These are phyloP conservation scores for Trypanosoma lewisi DNA, from an alignment of 208 protist genomes.

Conservation along the genomic window DNA sequence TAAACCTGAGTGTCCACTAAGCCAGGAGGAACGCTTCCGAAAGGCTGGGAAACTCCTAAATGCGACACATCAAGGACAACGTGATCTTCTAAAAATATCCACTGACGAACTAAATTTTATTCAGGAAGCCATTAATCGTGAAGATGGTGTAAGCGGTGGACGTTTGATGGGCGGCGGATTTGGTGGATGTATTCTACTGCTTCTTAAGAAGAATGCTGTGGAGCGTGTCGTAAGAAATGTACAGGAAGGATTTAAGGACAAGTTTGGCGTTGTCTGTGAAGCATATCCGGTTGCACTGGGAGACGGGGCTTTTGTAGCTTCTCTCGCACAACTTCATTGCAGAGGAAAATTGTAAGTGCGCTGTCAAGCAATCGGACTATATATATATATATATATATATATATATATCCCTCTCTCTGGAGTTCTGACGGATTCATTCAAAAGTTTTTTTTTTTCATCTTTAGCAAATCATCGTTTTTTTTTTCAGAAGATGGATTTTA, in stretches of 20 bases:
- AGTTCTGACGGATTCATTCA: too few species aligned
- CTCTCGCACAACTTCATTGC: slow-evolving; percentile 26
- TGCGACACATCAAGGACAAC: slow-evolving; percentile 51
- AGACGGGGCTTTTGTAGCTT: slow-evolving; percentile 48
- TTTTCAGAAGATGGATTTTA: slow-evolving; percentile 1
- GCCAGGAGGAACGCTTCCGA: slow-evolving; percentile 38
- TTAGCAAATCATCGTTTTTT: not conserved
- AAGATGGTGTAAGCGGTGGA: slow-evolving; percentile 58
- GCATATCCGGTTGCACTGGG: slow-evolving; percentile 55
- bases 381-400: too few species aligned
- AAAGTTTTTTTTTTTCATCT: slow-evolving; percentile 19
- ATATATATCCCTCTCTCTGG: too few species aligned
- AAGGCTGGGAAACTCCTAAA: slow-evolving; percentile 57
- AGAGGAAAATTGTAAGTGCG: slow-evolving; percentile 27
- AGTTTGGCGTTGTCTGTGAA: slow-evolving; percentile 49
- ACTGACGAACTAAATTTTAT: slow-evolving; percentile 78
- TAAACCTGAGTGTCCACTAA: slow-evolving; percentile 40
- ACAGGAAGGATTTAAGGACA: slow-evolving; percentile 39
- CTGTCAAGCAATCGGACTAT: not conserved
- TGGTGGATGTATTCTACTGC: slow-evolving; percentile 73
- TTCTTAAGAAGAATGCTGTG: slow-evolving; percentile 45
- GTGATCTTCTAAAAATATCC: slow-evolving; percentile 60
- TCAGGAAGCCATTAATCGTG: slow-evolving; percentile 52
- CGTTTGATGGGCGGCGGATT: slow-evolving; percentile 85
- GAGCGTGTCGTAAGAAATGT: slow-evolving; percentile 45